Base-by-base conservation (phyloP, 768 basidiomycete genomes). In the Suillus decipiens region DNA sequence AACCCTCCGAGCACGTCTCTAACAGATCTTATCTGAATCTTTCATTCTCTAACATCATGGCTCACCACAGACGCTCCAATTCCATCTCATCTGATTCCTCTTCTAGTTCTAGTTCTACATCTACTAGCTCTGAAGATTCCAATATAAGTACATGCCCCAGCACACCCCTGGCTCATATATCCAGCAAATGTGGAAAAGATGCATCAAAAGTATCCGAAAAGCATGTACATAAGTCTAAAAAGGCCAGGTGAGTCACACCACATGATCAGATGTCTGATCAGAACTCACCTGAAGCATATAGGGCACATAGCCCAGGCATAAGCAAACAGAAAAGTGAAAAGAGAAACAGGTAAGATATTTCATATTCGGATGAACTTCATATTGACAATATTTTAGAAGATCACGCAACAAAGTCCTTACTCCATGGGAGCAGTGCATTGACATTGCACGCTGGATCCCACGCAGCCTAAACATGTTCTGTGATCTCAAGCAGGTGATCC, bases 391-490 rank as follows among this genome's bases (percentile, higher is more conserved):
- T 22, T 42, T 3, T 33, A 57, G 56, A 19, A 60, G 31, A 60
- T 60, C 43, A 3, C 33, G 28, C 0, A 14, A n/a, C 2, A 63
- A 59, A 22, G 33, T 36, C 0, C 24, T 63, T 22, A 45, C 5
- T 1, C 45, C 12, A 1, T 4, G 7, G n/a, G 61, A 62, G 19
- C 55, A 62, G 33, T 62, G 61, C n/a, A 10, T 63, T 0, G 43
- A 63, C 2, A 19, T 59, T 63, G 61, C 61, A 59, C 36, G 43
- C 9, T 63, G 61, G 56, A 63, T 63, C 33, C 56, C 57, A 34
- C 41, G 22, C n/a, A 33, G 31, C 11, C 48, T 63, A 1, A 34
- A 63, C n/a, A 63, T 63, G 61, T 63, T 63, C 37, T 58, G 56
- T 4, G 33, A 63, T 57, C 43, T 63, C 28, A 57, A 43, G 33